Evolutionary conservation across 331 rosid genomes (phyloP), one percentile per base, ranked within the genome.

Genomic region (Acacia pycnantha): DNA sequence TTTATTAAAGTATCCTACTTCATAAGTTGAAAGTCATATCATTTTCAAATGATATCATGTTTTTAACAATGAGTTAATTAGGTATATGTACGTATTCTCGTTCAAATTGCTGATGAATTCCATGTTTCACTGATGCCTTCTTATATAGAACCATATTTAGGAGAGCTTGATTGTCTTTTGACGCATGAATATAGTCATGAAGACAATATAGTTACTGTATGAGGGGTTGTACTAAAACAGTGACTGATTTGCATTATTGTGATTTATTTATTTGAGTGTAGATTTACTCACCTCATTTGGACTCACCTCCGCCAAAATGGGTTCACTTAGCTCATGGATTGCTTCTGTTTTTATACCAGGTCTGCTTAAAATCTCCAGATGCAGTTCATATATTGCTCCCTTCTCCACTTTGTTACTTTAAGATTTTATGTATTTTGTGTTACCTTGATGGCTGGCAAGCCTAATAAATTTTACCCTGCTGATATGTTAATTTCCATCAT

Each of bases 261-360:
- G 26, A 73, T 24, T 73, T 61, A 26, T 79, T 84, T 31, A 66
- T 76, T 40, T 79, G 56, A 11, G 48, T 90, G 69, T 88, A 95
- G 99, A 87, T 92, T 71, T 93, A 93, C 88, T 92, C 99, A 70
- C 98, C 97, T 80, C 91, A 73, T 3, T 80, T 95, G 91, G 98
- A 95, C 86, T 54, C 94, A 3, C 82, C 94, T 90, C 99, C 99
- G 73, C 98, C 99, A 54, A 90, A 97, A 89, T 93, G 99, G 99
- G 94, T 95, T 85, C 86, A 91, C 86, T 85, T 95, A 77, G 94
- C 94, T 1, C 99, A 95, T 83, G 99, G 99, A 21, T 86, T 95
- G 66, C 97, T 95, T 59, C 94, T 95, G 78, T 95, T 95, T 90
- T 86, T 95, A 62, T 95, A 95, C 84, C 99, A 93, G 98, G 99